Base-by-base conservation (phyloP, 1,284 basidiomycete species). In the Ustanciosporium gigantosporum region DNA sequence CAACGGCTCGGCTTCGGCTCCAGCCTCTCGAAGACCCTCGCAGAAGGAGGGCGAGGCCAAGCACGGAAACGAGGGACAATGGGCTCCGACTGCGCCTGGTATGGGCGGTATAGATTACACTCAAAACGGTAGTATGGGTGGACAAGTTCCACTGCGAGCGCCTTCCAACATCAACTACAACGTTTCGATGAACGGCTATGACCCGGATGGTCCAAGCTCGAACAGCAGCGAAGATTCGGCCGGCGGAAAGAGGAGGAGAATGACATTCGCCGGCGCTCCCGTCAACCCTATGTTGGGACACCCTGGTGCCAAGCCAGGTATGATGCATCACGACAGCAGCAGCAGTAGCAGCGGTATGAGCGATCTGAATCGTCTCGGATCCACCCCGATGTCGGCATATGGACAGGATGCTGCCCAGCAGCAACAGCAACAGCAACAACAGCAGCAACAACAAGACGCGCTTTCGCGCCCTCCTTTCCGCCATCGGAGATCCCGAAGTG, bases 181-280 rank as follows among this genome's bases (percentile, higher is more conserved):
- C 21, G 43, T 31, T 27, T 46, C 24, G 37, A 39, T 48, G 14
- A 55, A 50, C 29, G 46, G 44, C 35, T 66, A 60, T 42, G 57
- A 59, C 19, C 32, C 43, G 9, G 62, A 56, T 15, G 56, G 47
- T 3, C 37, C 51, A 11, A 42, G 51, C 27, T 43, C 44, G 44
- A 56, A 45, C 29, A 45, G 42, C 44, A 61, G 52, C 43, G 46
- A 52, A 36, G 52, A 56, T 5, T 52, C 52, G 17, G 52, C 47
- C 2, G 41, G 51, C 25, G 47, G 48, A 37, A 66, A 61, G 36
- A 48, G 52, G 29, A 42, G 64, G 41, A 51, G 64, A 21, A 66
- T 66, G 64, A 66, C 58, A 2, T 60, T 61, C 23, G 42, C 44
- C 16, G 62, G 47, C 4, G 47, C 51, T 7, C 49, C 58, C 36